These are phyloP conservation scores for Nectriaceae sp. DNA, from an alignment of 2,329 filamentous ascomycete genomes.

Conservation along the genomic window DNA sequence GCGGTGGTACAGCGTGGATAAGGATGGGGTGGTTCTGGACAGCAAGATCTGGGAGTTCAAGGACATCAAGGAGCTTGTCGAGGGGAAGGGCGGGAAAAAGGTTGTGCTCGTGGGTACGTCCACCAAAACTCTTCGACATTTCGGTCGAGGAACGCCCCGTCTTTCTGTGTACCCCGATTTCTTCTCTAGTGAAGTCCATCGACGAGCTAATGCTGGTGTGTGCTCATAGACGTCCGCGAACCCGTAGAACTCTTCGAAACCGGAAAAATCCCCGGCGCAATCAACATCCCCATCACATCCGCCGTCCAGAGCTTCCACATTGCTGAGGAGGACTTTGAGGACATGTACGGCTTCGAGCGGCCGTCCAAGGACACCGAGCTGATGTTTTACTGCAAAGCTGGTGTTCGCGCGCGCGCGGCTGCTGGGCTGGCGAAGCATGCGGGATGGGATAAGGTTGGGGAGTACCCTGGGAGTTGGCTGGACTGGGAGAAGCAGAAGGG, in stretches of 20 bases:
- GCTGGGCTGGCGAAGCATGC: conserved; percentile 74
- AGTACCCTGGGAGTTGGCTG: conserved; percentile 76
- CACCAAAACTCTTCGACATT: no score
- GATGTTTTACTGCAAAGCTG: conserved; percentile 92
- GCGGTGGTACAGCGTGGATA: not conserved
- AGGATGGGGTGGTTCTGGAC: conserved; percentile 10
- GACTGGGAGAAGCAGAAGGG: conserved; percentile 83
- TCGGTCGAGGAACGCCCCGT: no score
- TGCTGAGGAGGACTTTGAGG: conserved; percentile 75
- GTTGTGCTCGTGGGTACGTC: conserved; percentile 50
- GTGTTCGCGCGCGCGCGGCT: conserved; percentile 78
- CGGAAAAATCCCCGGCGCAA: conserved; percentile 75
- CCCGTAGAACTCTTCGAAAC: conserved; percentile 63
- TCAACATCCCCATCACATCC: conserved; percentile 80
- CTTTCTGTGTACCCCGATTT: no score
- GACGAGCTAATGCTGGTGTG: not conserved
- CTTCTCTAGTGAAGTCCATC: no score
- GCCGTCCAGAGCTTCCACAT: conserved; percentile 81
- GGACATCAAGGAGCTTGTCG: conserved; percentile 45
- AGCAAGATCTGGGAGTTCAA: conserved; percentile 52
- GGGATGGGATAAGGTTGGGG: conserved; percentile 71
- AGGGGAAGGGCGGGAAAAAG: conserved; percentile 24
- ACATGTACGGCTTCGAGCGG: conserved; percentile 76
- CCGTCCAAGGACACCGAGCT: conserved; percentile 59
- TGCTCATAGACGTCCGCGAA: conserved; percentile 66